Base-by-base conservation (phyloP, 2,329 filamentous ascomycete genomes). In the Claviceps pazoutovae region DNA sequence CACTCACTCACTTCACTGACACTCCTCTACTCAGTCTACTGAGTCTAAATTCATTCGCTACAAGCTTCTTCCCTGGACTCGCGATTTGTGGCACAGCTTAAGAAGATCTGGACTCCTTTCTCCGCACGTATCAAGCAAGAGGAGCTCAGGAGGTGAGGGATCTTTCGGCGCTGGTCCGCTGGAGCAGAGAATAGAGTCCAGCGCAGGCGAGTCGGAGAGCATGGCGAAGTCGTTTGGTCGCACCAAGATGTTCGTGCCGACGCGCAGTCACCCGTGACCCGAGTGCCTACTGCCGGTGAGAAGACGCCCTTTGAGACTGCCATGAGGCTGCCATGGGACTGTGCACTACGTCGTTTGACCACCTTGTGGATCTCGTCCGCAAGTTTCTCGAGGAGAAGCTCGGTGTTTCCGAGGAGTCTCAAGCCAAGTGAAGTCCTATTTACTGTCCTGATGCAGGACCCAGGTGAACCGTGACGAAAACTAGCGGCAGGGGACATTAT, bases 261-360 rank as follows among this genome's bases (percentile, higher is more conserved):
- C 73, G 1, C 69, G 73, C 23, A 72, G 70, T 38, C 76, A 79
- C 59, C 74, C 75, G 0, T 19, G 19, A 19, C 19, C 19, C 19
- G 19, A 19, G 19, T 19, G 19, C 19, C 19, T 2, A 64, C 58
- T n/a, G 68, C 71, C 2, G 73, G 73, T 0, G 69, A 76, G 54
- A 70, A 71, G 38, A 75, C 76, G 2, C 74, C 74, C 0, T 81
- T 79, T 53, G 77, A 82, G 67, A 77, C n/a, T n/a, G n/a, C n/a
- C n/a, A n/a, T n/a, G n/a, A n/a, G n/a, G n/a, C 73, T 0, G 74
- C 70, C 0, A 71, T 70, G 53, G 76, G 74, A 0, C 56, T 83
- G 21, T 55, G 83, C 61, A 64, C 74, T 0, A 76, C 78, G 14
- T 79, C 79, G 0, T 65, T 82, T 17, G 80, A 82, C 60, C 72